Conservation (phyloP, 306 rosid genomes). For the Rubus parviflorus region DNA sequence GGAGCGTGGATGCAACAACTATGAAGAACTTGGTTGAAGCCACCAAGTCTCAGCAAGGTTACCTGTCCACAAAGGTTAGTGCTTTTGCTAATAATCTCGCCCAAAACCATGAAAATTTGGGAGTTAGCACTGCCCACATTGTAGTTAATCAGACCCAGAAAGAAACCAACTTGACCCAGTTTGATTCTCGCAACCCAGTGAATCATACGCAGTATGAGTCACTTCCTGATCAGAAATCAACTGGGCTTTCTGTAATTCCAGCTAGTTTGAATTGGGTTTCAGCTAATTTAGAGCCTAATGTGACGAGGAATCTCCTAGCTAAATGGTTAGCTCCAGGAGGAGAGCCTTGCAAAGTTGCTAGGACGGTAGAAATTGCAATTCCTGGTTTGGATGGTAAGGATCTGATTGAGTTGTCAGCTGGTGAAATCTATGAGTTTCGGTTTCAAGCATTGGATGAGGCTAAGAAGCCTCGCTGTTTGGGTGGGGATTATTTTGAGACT, state of each 20-base stretch:
- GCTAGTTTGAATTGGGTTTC: slow-evolving; percentile 51
- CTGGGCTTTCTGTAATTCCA: slow-evolving; percentile 24
- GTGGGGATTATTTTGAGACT: slow-evolving; percentile 91
- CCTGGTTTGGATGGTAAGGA: slow-evolving; percentile 54
- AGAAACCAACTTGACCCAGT: slow-evolving; percentile 32
- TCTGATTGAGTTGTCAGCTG: slow-evolving; percentile 58
- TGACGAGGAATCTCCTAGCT: slow-evolving; percentile 62
- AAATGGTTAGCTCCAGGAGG: slow-evolving; percentile 72
- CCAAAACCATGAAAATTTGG: slow-evolving; percentile 30
- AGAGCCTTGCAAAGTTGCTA: slow-evolving; percentile 66
- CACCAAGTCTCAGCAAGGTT: slow-evolving; percentile 55
- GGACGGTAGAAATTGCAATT: slow-evolving; percentile 53
- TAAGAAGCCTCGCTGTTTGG: slow-evolving; percentile 70
- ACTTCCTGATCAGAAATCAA: slow-evolving; percentile 29
- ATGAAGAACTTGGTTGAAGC: slow-evolving; percentile 44
- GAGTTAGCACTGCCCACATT: slow-evolving; percentile 12
- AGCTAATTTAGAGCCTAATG: slow-evolving; percentile 55
- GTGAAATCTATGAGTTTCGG: slow-evolving; percentile 62
- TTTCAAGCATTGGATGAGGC: slow-evolving; percentile 70
- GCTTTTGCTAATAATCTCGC: slow-evolving; percentile 34
- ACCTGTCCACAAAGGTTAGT: slow-evolving; percentile 33
- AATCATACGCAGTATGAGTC: slow-evolving; percentile 25
- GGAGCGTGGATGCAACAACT: slow-evolving; percentile 68
- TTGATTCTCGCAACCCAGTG: slow-evolving; percentile 24
- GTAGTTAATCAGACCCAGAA: slow-evolving; percentile 30